phyloP scores from a whole-genome alignment of 2,329 filamentous ascomycete genomes.

The Sclerotinia spermophila region DNA sequence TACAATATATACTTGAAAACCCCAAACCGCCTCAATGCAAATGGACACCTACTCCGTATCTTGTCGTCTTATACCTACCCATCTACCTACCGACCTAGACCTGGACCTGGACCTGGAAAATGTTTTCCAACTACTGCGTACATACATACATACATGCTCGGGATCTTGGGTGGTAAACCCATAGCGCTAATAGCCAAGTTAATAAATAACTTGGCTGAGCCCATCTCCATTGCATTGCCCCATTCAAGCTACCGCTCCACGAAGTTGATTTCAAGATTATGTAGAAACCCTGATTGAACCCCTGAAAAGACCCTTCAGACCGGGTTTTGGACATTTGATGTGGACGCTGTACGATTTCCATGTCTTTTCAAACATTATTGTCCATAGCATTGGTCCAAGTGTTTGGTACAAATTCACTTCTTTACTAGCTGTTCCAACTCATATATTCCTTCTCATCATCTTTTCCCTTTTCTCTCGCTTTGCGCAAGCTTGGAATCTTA shows the following conservation, averaged over 20 bases:
- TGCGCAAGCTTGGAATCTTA: conserved; percentile 2
- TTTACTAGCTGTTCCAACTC: background rate
- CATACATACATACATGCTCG: background rate
- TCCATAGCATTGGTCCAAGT: conserved; percentile 15
- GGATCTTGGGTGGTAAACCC: background rate
- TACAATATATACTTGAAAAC: background rate
- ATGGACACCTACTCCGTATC: background rate
- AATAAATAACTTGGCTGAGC: background rate
- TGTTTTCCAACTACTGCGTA: background rate
- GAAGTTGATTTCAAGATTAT: background rate
- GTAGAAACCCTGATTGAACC: conserved; percentile 16
- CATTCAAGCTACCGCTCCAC: conserved; percentile 4
- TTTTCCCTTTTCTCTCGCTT: background rate
- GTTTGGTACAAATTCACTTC: conserved; percentile 7
- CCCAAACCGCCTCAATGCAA: background rate
- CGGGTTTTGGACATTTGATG: background rate
- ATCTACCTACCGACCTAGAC: no score
- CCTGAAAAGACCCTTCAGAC: conserved; percentile 14
- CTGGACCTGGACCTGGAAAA: background rate
- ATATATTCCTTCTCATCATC: background rate
- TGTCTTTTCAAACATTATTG: background rate
- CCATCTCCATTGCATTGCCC: background rate
- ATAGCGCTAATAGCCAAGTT: conserved; percentile 1
- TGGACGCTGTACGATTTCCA: background rate
- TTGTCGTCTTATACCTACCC: background rate